These are phyloP conservation scores for Tetrahymena malaccensis DNA, from an alignment of 73 alveolate genomes.

Conservation along the genomic window DNA sequence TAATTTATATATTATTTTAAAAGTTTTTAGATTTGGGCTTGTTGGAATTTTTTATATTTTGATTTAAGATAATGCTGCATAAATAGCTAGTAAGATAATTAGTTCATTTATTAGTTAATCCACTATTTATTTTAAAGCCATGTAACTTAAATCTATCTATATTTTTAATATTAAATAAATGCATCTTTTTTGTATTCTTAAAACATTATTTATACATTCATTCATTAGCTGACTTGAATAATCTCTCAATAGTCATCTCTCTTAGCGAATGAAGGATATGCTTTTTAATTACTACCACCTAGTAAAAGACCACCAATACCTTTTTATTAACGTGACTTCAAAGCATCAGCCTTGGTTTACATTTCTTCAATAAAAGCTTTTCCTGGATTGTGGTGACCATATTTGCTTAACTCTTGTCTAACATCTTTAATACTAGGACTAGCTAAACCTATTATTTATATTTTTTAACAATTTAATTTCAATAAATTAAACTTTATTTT, in stretches of 20 bases:
- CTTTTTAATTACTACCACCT: not conserved
- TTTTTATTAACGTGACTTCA: not conserved
- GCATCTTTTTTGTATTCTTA: not conserved
- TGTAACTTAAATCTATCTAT: no score
- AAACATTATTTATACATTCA: not conserved
- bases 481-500: no score
- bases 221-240: not conserved
- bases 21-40: no score
- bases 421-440: not conserved
- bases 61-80: no score
- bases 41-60: no score
- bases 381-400: not conserved
- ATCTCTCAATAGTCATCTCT: not conserved
- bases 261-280: not conserved
- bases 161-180: no score
- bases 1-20: no score
- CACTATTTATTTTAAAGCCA: no score
- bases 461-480: no score
- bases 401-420: not conserved
- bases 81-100: no score
- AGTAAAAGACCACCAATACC: not conserved
- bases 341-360: not conserved
- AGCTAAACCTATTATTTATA: not conserved
- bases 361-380: not conserved
- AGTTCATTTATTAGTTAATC: no score